phyloP scores from a whole-genome alignment of 2,329 filamentous ascomycete genomes.

The Verticillium longisporum region DNA sequence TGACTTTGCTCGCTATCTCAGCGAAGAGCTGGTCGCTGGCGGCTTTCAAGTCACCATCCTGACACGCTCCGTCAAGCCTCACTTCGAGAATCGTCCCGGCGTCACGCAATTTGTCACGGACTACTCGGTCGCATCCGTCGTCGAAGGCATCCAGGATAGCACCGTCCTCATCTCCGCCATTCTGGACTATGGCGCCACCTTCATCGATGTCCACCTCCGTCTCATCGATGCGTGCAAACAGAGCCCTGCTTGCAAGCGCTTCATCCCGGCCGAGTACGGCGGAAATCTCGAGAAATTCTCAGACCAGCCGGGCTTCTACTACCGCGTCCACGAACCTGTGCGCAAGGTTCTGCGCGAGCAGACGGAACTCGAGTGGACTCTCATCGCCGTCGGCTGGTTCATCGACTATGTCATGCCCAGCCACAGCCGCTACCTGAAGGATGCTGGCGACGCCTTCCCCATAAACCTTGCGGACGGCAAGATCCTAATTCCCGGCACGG shows the following conservation, averaged over 20 bases:
- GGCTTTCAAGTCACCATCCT: conserved; percentile 8
- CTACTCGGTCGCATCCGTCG: conserved; percentile 2
- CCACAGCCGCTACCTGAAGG: conserved; percentile 6
- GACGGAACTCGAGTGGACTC: conserved; percentile 11
- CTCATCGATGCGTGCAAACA: conserved; percentile 10
- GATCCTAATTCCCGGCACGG: conserved; percentile 3
- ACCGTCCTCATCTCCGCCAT: conserved; percentile 11
- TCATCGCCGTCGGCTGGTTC: conserved; percentile 10
- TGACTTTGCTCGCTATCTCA: conserved; percentile 9
- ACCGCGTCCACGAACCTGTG: conserved; percentile 2
- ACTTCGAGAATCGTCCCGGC: conserved; percentile 3
- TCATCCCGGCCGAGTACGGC: conserved; percentile 12
- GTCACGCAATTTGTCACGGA: conserved; percentile 2
- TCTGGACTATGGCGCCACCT: conserved; percentile 5
- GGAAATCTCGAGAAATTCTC: conserved; percentile 7
- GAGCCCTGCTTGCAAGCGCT: conserved; percentile 9
- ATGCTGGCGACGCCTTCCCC: conserved; percentile 4
- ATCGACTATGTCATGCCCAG: conserved; percentile 9
- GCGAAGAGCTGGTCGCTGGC: conserved; percentile 6
- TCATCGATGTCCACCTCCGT: conserved; percentile 8
- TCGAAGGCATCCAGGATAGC: conserved; percentile 3
- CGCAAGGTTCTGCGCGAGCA: conserved; percentile 5
- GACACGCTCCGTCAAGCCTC: conserved; percentile 6
- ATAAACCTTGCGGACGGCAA: conserved; percentile 2
- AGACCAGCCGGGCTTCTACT: conserved; percentile 11